Conservation (phyloP, 345 rosid genomes). For the Dovyalis caffra region DNA sequence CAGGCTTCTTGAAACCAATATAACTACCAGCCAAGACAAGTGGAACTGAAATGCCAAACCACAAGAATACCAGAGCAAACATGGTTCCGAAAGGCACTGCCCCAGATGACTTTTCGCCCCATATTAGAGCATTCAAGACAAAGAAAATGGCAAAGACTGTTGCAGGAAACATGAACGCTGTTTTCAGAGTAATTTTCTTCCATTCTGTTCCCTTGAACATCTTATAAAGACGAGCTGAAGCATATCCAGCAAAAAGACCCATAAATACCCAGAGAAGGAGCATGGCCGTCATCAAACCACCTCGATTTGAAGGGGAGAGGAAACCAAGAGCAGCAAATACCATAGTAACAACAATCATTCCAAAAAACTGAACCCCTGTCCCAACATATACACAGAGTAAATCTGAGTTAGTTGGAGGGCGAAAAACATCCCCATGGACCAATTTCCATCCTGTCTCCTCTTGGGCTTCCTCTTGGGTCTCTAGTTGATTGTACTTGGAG, state of each 20-base stretch:
- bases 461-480: constrained; percentile 90
- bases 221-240: constrained; percentile 77
- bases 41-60: constrained; percentile 96
- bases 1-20: constrained; percentile 68
- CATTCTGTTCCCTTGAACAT: constrained; percentile 83
- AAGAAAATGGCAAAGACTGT: constrained; percentile 64
- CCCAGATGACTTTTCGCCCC: constrained; percentile 95
- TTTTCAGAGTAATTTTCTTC: constrained; percentile 74
- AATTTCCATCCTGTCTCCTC: constrained; percentile 97
- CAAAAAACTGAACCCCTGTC: constrained; percentile 85
- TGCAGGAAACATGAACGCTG: constrained; percentile 77
- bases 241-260: constrained; percentile 83
- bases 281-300: constrained; percentile 90
- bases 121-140: constrained; percentile 72
- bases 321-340: constrained; percentile 87
- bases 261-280: constrained; percentile 89
- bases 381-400: constrained; percentile 84
- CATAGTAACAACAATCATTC: constrained; percentile 87
- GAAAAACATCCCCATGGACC: constrained; percentile 92
- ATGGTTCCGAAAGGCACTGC: constrained; percentile 96
- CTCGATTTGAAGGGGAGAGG: constrained; percentile 90
- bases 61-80: constrained; percentile 74
- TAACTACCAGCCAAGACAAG: constrained; percentile 75
- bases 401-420: constrained; percentile 71
- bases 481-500: constrained; percentile 89